phyloP scores from a whole-genome alignment of 257 asterid species.

The Catharanthus roseus region DNA sequence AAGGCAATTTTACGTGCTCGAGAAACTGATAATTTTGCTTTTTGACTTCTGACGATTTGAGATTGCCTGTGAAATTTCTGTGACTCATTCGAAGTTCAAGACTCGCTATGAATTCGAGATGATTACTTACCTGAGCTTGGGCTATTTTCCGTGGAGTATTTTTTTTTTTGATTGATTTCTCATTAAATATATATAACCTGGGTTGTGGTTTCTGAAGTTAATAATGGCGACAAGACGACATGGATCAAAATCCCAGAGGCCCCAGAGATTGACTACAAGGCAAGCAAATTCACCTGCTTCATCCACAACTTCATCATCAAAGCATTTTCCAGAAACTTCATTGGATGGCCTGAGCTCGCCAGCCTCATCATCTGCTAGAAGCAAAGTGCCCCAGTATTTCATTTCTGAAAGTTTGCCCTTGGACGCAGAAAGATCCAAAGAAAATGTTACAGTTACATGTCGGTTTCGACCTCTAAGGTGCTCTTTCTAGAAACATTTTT shows the following conservation, averaged over 20 bases:
- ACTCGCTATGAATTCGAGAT: neutral
- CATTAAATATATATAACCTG: neutral
- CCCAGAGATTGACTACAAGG: constrained; percentile 27
- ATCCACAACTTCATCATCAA: constrained; percentile 81
- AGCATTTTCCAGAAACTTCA: constrained; percentile 62
- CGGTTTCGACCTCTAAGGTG: constrained; percentile 99
- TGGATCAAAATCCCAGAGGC: constrained; percentile 40
- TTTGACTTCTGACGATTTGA: neutral
- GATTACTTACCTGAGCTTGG: neutral
- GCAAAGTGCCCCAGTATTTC: constrained; percentile 56
- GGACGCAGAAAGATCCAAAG: constrained; percentile 68
- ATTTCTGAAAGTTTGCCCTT: constrained; percentile 40
- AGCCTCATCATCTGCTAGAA: constrained; percentile 76
- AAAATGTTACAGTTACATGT: constrained; percentile 90
- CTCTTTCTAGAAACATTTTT: constrained; percentile 9
- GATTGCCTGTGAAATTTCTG: neutral
- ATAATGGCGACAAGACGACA: constrained; percentile 63
- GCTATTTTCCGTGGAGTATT: neutral
- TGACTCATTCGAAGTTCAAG: neutral
- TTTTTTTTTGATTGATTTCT: neutral
- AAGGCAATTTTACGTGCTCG: neutral
- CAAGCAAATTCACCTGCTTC: constrained; percentile 58
- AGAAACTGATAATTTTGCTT: neutral
- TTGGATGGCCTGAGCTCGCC: constrained; percentile 71
- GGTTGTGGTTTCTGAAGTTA: constrained; percentile 1